phyloP scores from a whole-genome alignment of 73 alveolate genomes.

The Paramecium bursaria region DNA sequence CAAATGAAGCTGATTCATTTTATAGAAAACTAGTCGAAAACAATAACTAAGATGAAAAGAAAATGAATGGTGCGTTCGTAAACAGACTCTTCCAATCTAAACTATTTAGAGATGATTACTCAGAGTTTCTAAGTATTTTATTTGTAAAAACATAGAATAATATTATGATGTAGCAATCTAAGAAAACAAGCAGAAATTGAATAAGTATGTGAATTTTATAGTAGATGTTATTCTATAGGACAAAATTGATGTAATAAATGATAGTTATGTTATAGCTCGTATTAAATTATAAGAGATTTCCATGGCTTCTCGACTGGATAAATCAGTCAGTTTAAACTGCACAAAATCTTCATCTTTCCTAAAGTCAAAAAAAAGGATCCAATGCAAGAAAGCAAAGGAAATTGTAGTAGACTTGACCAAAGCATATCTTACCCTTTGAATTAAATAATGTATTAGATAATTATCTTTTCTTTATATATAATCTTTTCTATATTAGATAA shows the following conservation, averaged over 20 bases:
- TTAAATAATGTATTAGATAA: too few relatives aligned
- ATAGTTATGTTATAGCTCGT: background rate
- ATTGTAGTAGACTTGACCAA: too few relatives aligned
- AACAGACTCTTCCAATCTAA: background rate
- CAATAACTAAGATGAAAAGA: background rate
- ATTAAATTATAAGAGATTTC: constrained; percentile 22
- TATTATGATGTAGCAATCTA: background rate
- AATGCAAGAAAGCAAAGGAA: too few relatives aligned
- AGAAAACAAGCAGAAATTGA: constrained; percentile 25
- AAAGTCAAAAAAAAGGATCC: too few relatives aligned
- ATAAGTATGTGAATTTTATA: background rate
- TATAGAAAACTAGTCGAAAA: too few relatives aligned
- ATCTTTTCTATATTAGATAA: too few relatives aligned
- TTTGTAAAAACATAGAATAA: background rate
- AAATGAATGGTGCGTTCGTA: constrained; percentile 26
- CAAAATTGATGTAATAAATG: too few relatives aligned
- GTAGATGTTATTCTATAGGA: background rate
- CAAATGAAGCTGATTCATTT: too few relatives aligned
- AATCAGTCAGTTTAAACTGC: background rate
- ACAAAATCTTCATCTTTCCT: too few relatives aligned
- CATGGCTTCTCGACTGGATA: constrained; percentile 47
- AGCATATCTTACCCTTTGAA: too few relatives aligned
- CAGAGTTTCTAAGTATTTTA: background rate
- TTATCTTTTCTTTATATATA: too few relatives aligned
- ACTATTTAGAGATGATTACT: background rate